Evolutionary conservation across 2,329 filamentous ascomycete species (phyloP).

Genomic region (Raffaelea ambrosiae): DNA sequence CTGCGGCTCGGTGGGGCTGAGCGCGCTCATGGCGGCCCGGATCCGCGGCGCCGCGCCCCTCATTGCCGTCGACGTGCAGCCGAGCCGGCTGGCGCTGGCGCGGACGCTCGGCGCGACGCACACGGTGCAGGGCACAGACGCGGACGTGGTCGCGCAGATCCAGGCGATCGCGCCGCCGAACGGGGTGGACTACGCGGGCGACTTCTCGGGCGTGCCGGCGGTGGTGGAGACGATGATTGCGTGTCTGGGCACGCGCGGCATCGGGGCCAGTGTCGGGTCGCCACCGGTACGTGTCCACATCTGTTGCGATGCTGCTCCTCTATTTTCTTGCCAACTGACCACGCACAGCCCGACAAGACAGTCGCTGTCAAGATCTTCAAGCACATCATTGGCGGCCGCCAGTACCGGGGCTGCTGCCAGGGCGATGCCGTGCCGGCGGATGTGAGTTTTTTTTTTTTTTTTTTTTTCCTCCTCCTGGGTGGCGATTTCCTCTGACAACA

Average conservation of each 20-base stretch:
- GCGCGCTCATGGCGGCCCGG: constrained; percentile 16
- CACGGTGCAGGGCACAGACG: too few species aligned
- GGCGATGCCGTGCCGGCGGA: too few species aligned
- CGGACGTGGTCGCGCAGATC: too few species aligned
- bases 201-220: constrained; percentile 24
- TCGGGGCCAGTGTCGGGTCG: constrained; percentile 18
- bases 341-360: too few species aligned
- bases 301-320: too few species aligned
- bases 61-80: too few species aligned
- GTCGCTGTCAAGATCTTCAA: constrained; percentile 18
- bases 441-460: too few species aligned
- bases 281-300: constrained; percentile 12
- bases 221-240: constrained; percentile 38
- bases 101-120: too few species aligned
- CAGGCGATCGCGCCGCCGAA: constrained; percentile 19
- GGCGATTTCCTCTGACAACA: constrained; percentile 15
- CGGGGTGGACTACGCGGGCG: constrained; percentile 23
- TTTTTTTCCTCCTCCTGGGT: constrained; percentile 20
- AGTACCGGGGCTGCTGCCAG: too few species aligned
- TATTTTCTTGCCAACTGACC: too few species aligned
- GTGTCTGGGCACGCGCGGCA: constrained; percentile 24
- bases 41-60: too few species aligned
- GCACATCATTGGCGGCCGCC: constrained; percentile 18
- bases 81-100: too few species aligned
- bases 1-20: constrained; percentile 22